Base-by-base conservation (phyloP, 31 red algal species). In the Bonnemaisonia californica region DNA sequence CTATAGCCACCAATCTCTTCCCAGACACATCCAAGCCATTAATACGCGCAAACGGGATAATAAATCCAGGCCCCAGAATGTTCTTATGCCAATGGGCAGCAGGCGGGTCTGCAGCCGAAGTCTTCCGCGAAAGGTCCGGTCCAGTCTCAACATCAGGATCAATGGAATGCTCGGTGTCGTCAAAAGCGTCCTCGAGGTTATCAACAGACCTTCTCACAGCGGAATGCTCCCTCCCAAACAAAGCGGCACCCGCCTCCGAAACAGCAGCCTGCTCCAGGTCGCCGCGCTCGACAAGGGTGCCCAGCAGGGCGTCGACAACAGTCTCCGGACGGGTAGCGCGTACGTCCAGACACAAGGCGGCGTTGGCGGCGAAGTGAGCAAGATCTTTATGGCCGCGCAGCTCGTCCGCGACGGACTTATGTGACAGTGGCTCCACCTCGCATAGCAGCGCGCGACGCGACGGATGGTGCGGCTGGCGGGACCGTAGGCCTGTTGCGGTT, bases 301-400 rank as follows among this genome's bases (percentile, higher is more conserved):
- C 34, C 16, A 94, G 80, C 32, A 87, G 69, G 28, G 64, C 19
- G 30, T 54, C 59, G 19, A 94, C 76, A 47, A 89, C 85, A 2
- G 45, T 23, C 56, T 83, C 80, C 2, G 84, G 83, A 13, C 71
- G 66, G 27, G 69, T 76, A 8, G 77, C 79, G 7, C 37, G 74
- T 34, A 94, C 71, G 9, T 85, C 58, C 3, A 94, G 80, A 3
- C 82, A 32, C 1, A 94, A 34, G 2, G 82, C 75, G 24, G 85
- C 80, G n/a, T 59, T 38, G n/a, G 88, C 57, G 23, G 91, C 85
- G 33, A 94, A 30, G 1, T 84, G 85, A 22, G 54, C 54, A 9
- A 94, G 80, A 54, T 94, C 91, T 68, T 94, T 94, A 33, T 69
- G 56, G 41, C 79, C 85, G 54, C 91, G 91, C 37, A 94, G 72